Base-by-base conservation (phyloP, 2,329 filamentous ascomycete species). In the Colletotrichum navitas region DNA sequence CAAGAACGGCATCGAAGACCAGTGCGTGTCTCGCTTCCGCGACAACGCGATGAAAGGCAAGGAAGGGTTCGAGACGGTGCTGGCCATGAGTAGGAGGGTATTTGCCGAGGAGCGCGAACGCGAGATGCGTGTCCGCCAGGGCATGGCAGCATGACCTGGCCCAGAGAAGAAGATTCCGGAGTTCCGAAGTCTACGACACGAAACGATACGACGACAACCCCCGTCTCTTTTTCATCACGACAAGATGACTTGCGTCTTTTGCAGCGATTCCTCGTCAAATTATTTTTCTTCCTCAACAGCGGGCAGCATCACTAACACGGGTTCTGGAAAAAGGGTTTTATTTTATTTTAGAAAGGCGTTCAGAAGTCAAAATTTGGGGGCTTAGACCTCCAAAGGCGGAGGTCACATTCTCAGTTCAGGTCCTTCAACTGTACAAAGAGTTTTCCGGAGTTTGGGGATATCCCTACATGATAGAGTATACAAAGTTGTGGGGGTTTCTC, bases 1-100 rank as follows among this genome's bases (percentile, higher is more conserved):
- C 80, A 96, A 94, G 87, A 97, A 96, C 83, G 94, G 92, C 80
- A 97, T 99, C 77, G 96, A 99, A 85, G 94, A 98, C 77, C 91
- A 93, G 63, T 93, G 94, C 52, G 92, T 98, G 55, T 93, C 92
- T 75, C 87, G 94, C 66, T 99, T 99, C 85, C 89, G 90, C 76
- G 94, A 99, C 82, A 99, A 99, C 79, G 95, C 96, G 32, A 87
- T 87, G 76, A 95, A 94, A 83, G 96, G 96, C 74, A 91, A 93
- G 74, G 95, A 98, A 82, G 96, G 96, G 1, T 99, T 99, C 80
- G 96, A 99, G 85, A 90, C 92, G 74, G 96, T 99, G 11, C 87
- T 99, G 41, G 93, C 94, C 80, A 97, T 97, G 91, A 97, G 94
- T 82, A 87, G 95, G 75, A 90, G 93, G 79, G 95, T 95, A 0